Base-by-base conservation (phyloP, 768 basidiomycete genomes). In the Mrakia gelida region DNA sequence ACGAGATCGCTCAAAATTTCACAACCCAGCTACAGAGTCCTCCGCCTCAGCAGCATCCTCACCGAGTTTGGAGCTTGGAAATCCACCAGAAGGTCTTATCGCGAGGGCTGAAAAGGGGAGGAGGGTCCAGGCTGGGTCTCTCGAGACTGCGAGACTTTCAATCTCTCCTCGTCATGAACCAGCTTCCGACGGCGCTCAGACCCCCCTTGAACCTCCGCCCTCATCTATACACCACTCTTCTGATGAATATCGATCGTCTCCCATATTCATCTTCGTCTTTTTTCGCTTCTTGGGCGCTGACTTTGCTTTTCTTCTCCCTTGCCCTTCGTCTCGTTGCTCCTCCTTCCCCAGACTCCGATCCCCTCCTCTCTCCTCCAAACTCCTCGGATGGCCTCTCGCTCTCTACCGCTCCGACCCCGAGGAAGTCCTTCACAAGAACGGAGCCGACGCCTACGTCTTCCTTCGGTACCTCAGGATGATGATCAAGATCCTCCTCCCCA, bases 391-490 rank as follows among this genome's bases (percentile, higher is more conserved):
- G 93, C 91, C 92, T 1, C 78, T 88, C 28, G 87, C 89, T 0
- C 84, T 95, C 28, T 90, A 85, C 84, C 86, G 86, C 2, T 87
- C 90, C 2, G 88, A 89, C 88, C 79, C 83, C 0, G 80, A 81
- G 32, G 78, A 82, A 6, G 82, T 84, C 21, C 80, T 83, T 75
- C 82, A 85, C 26, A 88, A 88, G 82, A 95, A 94, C 80, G 94
- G 94, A 38, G 86, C 92, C 77, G 96, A 98, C 83, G 92, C 94
- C 23, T 99, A 96, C 85, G 91, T 95, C 82, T 99, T 92, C 81
- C 91, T 97, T 65, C 91, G 94, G 74, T 98, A 92, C 84, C 87
- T 91, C 67, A 89, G 91, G 71, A 90, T 98, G 87, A 92, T 97
- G 89, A 83, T 90, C 71, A 88, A 90, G 80, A 86, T 95, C 34